phyloP scores from a whole-genome alignment of 2,329 filamentous ascomycete species.

The Fusarium coicis region DNA sequence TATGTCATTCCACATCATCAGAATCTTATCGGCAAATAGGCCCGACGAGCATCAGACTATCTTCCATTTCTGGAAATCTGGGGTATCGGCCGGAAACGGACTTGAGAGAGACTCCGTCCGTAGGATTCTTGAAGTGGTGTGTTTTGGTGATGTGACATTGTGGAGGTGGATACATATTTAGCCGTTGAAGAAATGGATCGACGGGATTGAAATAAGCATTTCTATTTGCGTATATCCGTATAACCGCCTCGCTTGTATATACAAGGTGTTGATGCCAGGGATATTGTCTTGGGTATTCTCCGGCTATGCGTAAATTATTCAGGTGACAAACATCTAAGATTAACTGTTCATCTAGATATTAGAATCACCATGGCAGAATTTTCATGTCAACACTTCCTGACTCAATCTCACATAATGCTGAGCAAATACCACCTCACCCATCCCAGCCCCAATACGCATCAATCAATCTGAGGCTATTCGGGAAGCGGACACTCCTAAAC shows the following conservation, averaged over 20 bases:
- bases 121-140: constrained; percentile 9
- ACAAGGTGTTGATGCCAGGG: too few species aligned
- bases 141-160: background rate
- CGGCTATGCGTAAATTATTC: fast-evolving
- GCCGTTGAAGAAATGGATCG: background rate
- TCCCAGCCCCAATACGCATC: background rate
- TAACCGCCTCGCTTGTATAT: background rate
- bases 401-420: background rate
- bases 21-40: background rate
- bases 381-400: background rate
- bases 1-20: background rate
- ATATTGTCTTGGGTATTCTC: background rate
- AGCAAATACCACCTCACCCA: background rate
- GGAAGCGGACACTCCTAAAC: background rate
- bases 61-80: background rate
- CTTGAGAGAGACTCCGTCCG: constrained; percentile 1
- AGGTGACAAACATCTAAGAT: background rate
- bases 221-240: background rate
- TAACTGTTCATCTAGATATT: too few species aligned
- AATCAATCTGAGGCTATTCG: constrained; percentile 3
- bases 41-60: background rate
- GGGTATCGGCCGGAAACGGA: constrained; percentile 29
- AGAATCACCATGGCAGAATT: too few species aligned
- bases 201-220: background rate
- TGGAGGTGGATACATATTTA: background rate